A percentile compares a stretch with the other conserved stretches of the same genome.
Evolutionary conservation across 805 yeast genomes (phyloP).

Genomic region (Jamesozyma piceae): DNA sequence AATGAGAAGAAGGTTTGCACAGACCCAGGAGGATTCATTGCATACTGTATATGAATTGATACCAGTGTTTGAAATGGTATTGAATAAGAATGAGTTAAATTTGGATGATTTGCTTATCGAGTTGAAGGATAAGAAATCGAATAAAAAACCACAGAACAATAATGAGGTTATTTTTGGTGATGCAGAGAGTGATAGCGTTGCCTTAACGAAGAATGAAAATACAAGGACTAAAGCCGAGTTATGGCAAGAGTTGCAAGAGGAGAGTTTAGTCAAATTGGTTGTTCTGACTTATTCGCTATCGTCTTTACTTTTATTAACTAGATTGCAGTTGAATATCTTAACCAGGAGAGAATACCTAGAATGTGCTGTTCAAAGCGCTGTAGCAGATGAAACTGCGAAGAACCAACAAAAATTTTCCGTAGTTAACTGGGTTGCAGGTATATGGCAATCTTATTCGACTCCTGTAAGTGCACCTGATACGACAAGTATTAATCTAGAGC

Average conservation of each 20-base stretch:
- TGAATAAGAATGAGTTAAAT: conserved; percentile 19
- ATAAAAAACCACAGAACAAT: too few species aligned
- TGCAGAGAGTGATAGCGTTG: neutral
- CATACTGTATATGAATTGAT: conserved; percentile 74
- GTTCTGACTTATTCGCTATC: conserved; percentile 62
- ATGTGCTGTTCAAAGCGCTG: conserved; percentile 62
- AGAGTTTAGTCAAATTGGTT: conserved; percentile 63
- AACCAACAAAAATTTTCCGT: conserved; percentile 3
- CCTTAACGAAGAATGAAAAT: neutral
- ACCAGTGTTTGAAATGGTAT: conserved; percentile 53
- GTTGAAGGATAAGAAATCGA: conserved; percentile 21
- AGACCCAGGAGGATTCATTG: conserved; percentile 84
- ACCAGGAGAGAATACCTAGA: conserved; percentile 81
- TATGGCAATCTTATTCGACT: neutral
- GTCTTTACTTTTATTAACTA: conserved; percentile 63
- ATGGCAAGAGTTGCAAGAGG: conserved; percentile 75
- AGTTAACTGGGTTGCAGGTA: conserved; percentile 3
- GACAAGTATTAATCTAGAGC: neutral
- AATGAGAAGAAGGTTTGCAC: conserved; percentile 74
- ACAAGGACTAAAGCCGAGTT: conserved; percentile 50
- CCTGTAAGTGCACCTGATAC: neutral
- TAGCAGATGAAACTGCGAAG: conserved; percentile 31
- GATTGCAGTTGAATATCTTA: conserved; percentile 77
- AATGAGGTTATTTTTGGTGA: neutral
- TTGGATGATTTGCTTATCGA: conserved; percentile 21